Percentiles rank a stretch among this genome's conserved stretches.
Evolutionary conservation across 805 yeast genomes (phyloP).

Genomic region (Candida arabinofermentans): DNA sequence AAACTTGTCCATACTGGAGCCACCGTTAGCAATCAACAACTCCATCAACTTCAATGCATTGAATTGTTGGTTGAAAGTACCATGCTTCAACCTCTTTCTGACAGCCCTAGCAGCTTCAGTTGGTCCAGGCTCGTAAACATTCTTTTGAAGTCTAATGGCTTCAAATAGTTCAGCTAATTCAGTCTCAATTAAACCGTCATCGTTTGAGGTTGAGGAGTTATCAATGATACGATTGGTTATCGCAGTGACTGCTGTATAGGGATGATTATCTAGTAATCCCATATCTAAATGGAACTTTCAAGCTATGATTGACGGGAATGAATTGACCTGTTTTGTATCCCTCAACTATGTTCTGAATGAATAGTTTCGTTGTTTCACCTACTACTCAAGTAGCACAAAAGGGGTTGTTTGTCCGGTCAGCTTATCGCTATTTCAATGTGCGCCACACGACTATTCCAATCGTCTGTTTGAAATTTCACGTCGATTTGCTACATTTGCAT

Average conservation of each 20-base stretch:
- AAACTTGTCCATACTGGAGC: slow-evolving; percentile 37
- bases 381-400: no score
- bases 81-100: slow-evolving; percentile 85
- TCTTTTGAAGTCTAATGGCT: slow-evolving; percentile 38
- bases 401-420: no score
- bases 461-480: no score
- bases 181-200: slow-evolving; percentile 35
- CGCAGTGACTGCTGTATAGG: slow-evolving; percentile 67
- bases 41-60: slow-evolving; percentile 61
- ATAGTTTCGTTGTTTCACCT: no score
- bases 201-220: slow-evolving; percentile 38
- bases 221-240: slow-evolving; percentile 50
- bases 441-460: no score
- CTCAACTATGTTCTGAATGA: no score
- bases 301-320: neutral
- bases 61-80: slow-evolving; percentile 57
- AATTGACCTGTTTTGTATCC: no score
- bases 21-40: slow-evolving; percentile 55
- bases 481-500: no score
- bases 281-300: slow-evolving; percentile 23
- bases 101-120: slow-evolving; percentile 88
- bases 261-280: slow-evolving; percentile 58
- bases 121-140: slow-evolving; percentile 35
- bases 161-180: slow-evolving; percentile 58
- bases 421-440: no score